Conservation (phyloP, 2,329 filamentous ascomycete species). For the Microcyclospora tardicrescens region DNA sequence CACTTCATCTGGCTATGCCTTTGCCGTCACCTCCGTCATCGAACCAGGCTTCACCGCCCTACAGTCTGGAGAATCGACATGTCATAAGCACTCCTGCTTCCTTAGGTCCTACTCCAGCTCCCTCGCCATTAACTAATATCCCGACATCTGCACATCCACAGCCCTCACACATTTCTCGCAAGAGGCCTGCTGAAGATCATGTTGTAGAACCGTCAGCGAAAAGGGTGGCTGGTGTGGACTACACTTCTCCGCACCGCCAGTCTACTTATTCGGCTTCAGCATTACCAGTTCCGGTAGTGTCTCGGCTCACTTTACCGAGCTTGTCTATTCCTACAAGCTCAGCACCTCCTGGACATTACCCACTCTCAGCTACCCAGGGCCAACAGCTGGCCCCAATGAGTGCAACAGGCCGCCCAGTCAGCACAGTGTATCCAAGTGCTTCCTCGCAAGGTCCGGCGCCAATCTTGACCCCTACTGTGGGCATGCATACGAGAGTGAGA, state of each 20-base stretch:
- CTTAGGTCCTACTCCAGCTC: conserved; percentile 27
- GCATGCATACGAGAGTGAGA: conserved; percentile 6
- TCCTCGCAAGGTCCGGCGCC: neutral
- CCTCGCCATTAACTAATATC: conserved; percentile 31
- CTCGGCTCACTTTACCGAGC: conserved; percentile 56
- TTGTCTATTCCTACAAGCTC: conserved; percentile 48
- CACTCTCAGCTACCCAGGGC: conserved; percentile 6
- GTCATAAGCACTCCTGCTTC: conserved; percentile 23
- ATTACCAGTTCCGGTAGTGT: conserved; percentile 15
- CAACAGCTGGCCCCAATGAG: conserved; percentile 50
- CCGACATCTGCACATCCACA: conserved; percentile 25
- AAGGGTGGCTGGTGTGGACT: conserved; percentile 23
- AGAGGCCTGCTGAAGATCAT: conserved; percentile 46
- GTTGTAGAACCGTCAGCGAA: conserved; percentile 45
- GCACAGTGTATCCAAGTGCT: conserved; percentile 56
- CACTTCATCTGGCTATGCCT: conserved; percentile 31
- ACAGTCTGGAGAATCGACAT: conserved; percentile 18
- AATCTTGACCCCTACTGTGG: conserved; percentile 31
- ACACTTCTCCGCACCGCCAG: conserved; percentile 13
- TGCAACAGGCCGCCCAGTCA: conserved; percentile 51
- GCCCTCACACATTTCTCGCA: conserved; percentile 26
- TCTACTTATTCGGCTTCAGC: neutral
- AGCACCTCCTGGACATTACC: conserved; percentile 7
- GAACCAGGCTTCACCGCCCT: conserved; percentile 39
- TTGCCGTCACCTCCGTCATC: conserved; percentile 40